phyloP scores from a whole-genome alignment of 129 eudicot species.

The Saposhnikovia divaricata region DNA sequence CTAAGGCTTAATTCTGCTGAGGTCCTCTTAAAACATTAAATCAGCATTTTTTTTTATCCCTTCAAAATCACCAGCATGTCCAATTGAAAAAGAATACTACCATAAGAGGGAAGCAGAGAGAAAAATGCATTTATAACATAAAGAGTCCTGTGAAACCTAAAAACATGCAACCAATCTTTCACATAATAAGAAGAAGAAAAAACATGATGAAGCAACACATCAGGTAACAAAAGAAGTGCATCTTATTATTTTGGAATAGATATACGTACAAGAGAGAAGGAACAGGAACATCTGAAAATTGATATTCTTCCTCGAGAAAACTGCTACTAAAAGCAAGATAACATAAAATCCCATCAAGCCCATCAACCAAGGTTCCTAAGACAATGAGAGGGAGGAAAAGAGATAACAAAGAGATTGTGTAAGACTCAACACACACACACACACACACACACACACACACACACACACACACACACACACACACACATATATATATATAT shows the following conservation, averaged over 20 bases:
- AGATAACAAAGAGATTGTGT: background rate
- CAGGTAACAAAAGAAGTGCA: background rate
- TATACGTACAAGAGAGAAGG: slow-evolving; percentile 68
- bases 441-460: too few relatives aligned
- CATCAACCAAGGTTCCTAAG: slow-evolving; percentile 91
- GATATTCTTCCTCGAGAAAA: slow-evolving; percentile 70
- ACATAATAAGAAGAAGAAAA: background rate
- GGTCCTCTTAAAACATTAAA: background rate
- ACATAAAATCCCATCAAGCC: slow-evolving; percentile 61
- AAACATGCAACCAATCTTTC: background rate
- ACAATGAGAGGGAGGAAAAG: background rate
- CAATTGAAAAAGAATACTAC: background rate
- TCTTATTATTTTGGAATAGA: slow-evolving; percentile 6
- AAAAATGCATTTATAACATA: background rate
- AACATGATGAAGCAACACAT: background rate
- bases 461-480: too few relatives aligned
- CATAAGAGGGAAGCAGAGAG: background rate
- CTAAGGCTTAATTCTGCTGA: background rate
- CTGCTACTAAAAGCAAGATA: slow-evolving; percentile 40
- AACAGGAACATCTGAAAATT: slow-evolving; percentile 93
- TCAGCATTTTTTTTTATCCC: background rate
- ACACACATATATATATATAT: background rate
- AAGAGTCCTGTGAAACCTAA: background rate
- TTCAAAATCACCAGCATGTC: background rate
- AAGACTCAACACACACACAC: background rate